phyloP scores from a whole-genome alignment of 2,329 filamentous ascomycete species.

The Colletotrichum caudatum region DNA sequence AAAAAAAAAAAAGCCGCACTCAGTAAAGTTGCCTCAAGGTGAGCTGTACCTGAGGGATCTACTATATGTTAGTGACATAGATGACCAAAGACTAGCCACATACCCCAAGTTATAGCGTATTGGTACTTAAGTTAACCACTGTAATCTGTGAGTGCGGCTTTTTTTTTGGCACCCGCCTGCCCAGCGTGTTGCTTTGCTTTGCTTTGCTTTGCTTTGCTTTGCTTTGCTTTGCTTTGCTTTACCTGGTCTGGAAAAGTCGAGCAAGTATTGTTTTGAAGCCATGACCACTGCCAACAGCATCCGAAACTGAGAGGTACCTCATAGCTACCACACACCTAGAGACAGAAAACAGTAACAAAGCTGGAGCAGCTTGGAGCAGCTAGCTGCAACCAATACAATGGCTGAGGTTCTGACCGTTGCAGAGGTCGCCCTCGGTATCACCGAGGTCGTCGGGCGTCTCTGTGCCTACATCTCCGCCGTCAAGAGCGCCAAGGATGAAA shows the following conservation, averaged over 20 bases:
- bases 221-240: too few species aligned
- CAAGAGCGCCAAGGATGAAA: slow-evolving; percentile 45
- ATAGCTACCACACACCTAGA: neutral
- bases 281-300: slow-evolving; percentile 14
- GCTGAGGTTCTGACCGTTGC: slow-evolving; percentile 43
- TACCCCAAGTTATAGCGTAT: too few species aligned
- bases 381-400: slow-evolving; percentile 40
- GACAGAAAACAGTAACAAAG: neutral
- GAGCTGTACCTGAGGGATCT: too few species aligned
- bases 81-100: too few species aligned
- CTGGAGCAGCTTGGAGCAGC: neutral
- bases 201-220: too few species aligned
- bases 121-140: too few species aligned
- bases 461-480: slow-evolving; percentile 41
- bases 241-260: neutral
- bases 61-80: too few species aligned
- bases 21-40: too few species aligned
- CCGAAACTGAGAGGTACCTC: slow-evolving; percentile 3
- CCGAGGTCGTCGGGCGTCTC: slow-evolving; percentile 43
- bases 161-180: too few species aligned
- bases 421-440: slow-evolving; percentile 42
- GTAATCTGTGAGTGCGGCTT: too few species aligned
- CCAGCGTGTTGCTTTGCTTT: too few species aligned
- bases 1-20: too few species aligned
- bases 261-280: neutral